Conservation (phyloP, 2,329 filamentous ascomycete species). For the Rugonectria rugulosa region DNA sequence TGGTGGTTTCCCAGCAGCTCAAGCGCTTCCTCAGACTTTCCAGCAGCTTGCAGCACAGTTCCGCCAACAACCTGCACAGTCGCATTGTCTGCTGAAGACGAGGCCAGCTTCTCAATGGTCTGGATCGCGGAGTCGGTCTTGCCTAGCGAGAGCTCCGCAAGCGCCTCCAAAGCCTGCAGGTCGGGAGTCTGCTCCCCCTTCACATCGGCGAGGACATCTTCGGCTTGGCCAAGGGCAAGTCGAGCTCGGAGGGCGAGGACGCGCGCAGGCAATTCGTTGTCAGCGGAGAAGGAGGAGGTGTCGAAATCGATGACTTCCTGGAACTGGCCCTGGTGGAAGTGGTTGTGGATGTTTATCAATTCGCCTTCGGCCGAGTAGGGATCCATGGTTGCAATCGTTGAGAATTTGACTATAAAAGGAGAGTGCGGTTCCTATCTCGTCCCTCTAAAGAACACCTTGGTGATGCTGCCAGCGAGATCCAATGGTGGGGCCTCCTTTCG, state of each 20-base stretch:
- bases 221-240: conserved; percentile 80
- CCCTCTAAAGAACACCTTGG: conserved; percentile 42
- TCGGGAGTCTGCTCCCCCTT: conserved; percentile 74
- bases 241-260: conserved; percentile 83
- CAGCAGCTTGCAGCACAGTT: conserved; percentile 81
- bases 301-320: conserved; percentile 87
- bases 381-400: conserved; percentile 61
- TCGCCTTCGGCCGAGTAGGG: conserved; percentile 76
- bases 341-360: conserved; percentile 74
- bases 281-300: conserved; percentile 76
- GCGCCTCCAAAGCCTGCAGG: conserved; percentile 76
- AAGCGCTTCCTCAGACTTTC: conserved; percentile 85
- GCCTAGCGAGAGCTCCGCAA: conserved; percentile 72
- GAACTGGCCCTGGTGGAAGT: conserved; percentile 84
- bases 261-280: conserved; percentile 79
- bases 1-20: conserved; percentile 82
- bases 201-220: conserved; percentile 74
- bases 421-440: conserved; percentile 26
- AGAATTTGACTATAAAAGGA: conserved; percentile 20
- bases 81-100: conserved; percentile 73
- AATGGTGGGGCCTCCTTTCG: conserved; percentile 40
- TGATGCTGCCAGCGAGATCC: conserved; percentile 37
- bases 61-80: conserved; percentile 83
- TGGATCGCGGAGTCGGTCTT: conserved; percentile 68
- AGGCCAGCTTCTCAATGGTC: conserved; percentile 71